Conservation (phyloP, 345 rosid species). For the Durio zibethinus region DNA sequence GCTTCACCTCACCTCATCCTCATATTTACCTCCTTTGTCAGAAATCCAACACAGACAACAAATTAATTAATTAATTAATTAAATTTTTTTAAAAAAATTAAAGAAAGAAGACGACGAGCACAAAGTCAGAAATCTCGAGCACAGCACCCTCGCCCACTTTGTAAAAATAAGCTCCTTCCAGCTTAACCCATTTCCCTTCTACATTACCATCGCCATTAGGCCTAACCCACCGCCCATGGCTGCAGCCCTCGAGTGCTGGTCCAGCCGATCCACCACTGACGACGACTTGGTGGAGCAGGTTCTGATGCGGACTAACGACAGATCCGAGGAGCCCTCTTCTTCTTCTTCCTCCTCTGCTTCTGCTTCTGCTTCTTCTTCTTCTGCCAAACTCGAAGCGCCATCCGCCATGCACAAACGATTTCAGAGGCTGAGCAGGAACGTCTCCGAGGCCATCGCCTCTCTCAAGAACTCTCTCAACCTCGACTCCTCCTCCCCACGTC, state of each 20-base stretch:
- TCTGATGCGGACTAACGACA: slow-evolving; percentile 71
- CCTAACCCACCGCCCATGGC: slow-evolving; percentile 44
- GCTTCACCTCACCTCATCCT: too few species aligned
- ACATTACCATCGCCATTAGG: background rate
- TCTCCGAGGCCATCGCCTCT: slow-evolving; percentile 83
- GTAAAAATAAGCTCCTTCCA: too few species aligned
- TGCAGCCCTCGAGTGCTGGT: slow-evolving; percentile 98
- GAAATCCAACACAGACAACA: too few species aligned
- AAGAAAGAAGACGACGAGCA: too few species aligned
- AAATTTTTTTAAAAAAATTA: too few species aligned
- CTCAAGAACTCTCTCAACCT: slow-evolving; percentile 82
- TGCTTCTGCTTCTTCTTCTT: slow-evolving; percentile 11
- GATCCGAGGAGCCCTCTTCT: slow-evolving; percentile 54
- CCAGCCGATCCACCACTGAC: slow-evolving; percentile 75
- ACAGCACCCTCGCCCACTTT: too few species aligned
- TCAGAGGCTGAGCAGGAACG: slow-evolving; percentile 78
- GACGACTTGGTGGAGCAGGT: slow-evolving; percentile 96
- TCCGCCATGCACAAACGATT: slow-evolving; percentile 72
- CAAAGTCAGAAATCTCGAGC: too few species aligned
- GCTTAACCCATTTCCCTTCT: background rate
- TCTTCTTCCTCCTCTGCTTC: slow-evolving; percentile 13
- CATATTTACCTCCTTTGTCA: too few species aligned
- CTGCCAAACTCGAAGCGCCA: slow-evolving; percentile 26
- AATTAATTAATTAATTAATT: too few species aligned
- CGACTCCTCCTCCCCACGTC: slow-evolving; percentile 50